phyloP scores from a whole-genome alignment of 805 yeast species.

The Spathaspora sp. region DNA sequence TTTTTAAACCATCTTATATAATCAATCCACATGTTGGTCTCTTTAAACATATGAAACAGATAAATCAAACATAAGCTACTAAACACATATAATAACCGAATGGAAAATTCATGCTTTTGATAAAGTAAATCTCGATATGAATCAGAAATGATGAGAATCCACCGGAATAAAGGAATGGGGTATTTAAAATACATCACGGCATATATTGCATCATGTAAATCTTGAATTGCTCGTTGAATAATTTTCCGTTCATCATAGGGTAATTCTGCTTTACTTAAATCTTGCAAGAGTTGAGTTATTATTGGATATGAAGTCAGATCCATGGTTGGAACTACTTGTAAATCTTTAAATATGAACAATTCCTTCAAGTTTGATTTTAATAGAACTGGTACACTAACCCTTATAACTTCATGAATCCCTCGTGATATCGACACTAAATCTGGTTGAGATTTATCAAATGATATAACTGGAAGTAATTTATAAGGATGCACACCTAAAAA shows the following conservation, averaged over 20 bases:
- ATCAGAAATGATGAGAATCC: slow-evolving; percentile 16
- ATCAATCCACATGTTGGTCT: slow-evolving; percentile 27
- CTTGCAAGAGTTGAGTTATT: neutral
- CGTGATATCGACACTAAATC: slow-evolving; percentile 19
- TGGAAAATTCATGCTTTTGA: slow-evolving; percentile 19
- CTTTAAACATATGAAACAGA: slow-evolving; percentile 17
- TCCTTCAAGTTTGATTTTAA: slow-evolving; percentile 2
- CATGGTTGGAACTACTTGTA: neutral
- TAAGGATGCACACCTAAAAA: slow-evolving; percentile 31
- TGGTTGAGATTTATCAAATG: slow-evolving; percentile 14
- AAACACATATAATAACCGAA: slow-evolving; percentile 20
- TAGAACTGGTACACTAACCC: slow-evolving; percentile 2
- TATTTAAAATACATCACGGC: slow-evolving; percentile 10
- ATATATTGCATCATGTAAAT: neutral
- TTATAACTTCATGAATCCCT: slow-evolving; percentile 11
- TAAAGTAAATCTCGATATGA: slow-evolving; percentile 17
- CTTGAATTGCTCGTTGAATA: neutral
- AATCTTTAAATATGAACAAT: neutral
- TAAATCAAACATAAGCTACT: slow-evolving; percentile 16
- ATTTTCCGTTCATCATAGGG: neutral
- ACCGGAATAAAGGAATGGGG: slow-evolving; percentile 30
- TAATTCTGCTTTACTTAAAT: neutral
- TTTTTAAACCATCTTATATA: slow-evolving; percentile 16
- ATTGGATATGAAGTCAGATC: slow-evolving; percentile 3
- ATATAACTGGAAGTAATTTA: slow-evolving; percentile 24